Base-by-base conservation (phyloP, 768 basidiomycete genomes). In the Obba rivulosa region DNA sequence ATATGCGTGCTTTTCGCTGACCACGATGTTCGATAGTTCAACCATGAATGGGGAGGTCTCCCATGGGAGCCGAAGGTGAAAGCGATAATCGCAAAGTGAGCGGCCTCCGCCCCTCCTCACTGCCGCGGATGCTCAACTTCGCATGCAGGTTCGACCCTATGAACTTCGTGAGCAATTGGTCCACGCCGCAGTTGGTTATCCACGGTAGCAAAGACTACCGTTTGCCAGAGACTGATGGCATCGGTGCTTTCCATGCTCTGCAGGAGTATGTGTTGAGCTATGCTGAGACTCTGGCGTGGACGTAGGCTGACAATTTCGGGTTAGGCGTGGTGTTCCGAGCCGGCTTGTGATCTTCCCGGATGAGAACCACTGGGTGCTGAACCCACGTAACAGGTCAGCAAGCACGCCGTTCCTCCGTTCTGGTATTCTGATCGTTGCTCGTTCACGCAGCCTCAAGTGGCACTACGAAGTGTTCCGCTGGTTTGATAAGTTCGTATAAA, bases 381-480 rank as follows among this genome's bases (percentile, higher is more conserved):
- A 87, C 46, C 85, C 84, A 50, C 83, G 81, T 45, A 90, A 90
- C 57, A 87, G 81, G 81, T 80, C 22, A 24, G 72, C 55, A 23
- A 17, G 41, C 18, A n/a, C 34, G 7, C 9, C 13, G 3, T 17
- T 35, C 16, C n/a, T 7, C 10, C 14, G 8, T 42, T 22, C 4
- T 23, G 41, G 23, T 4, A 13, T 31, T 13, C 41, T 48, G 23
- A 36, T n/a, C 25, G 25, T 24, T 34, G 3, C 22, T 5, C 24
- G 40, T 13, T 36, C 2, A 8, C 18, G 41, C 58, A 87, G 89
- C 61, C 69, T 95, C 63, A 92, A 92, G 64, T 98, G 95, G 95
- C 91, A 97, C 67, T 74, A 87, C 55, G 95, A 99, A 64, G 86
- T 98, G 11, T 85, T 99, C 69, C 75, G 79, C 51, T 98, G 92